A percentile compares a stretch with the other conserved stretches of the same genome.
Evolutionary conservation across 192 early-diverging fungal species (phyloP).

Genomic region (Allomyces arbusculus): DNA sequence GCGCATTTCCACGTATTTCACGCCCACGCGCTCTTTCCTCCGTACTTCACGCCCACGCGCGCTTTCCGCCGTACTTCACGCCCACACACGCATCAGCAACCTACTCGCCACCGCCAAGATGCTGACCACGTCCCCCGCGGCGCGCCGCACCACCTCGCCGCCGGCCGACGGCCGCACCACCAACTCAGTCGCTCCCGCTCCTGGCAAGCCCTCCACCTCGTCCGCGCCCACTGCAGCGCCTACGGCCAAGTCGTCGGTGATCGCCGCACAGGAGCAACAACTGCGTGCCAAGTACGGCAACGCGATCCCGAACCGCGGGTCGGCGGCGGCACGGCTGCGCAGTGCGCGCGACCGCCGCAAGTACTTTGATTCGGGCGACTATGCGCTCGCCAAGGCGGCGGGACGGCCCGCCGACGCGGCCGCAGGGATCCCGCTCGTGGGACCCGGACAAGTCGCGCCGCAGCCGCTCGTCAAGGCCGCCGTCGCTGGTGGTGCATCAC

Average conservation of each 20-base stretch:
- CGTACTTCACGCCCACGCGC: too few species aligned
- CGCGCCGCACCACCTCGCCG: too few species aligned
- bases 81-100: too few species aligned
- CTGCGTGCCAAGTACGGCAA: conserved; percentile 67
- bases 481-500: conserved; percentile 9
- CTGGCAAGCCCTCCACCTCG: too few species aligned
- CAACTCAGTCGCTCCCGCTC: too few species aligned
- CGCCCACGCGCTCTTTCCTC: too few species aligned
- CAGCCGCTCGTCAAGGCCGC: conserved; percentile 50
- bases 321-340: conserved; percentile 21
- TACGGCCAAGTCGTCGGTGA: neutral
- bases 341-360: conserved; percentile 77
- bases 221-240: neutral
- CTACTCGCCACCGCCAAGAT: too few species aligned
- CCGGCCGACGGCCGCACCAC: too few species aligned
- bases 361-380: conserved; percentile 99
- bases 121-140: too few species aligned
- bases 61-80: too few species aligned
- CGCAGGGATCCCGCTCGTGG: conserved; percentile 65
- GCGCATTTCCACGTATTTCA: too few species aligned
- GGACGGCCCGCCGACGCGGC: conserved; percentile 43
- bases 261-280: conserved; percentile 42
- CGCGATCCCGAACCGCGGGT: conserved; percentile 49
- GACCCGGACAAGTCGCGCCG: conserved; percentile 62
- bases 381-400: conserved; percentile 87